Evolutionary conservation across 331 rosid genomes (phyloP), one percentile per base, ranked within the genome.

Genomic region (Quercus phellos): DNA sequence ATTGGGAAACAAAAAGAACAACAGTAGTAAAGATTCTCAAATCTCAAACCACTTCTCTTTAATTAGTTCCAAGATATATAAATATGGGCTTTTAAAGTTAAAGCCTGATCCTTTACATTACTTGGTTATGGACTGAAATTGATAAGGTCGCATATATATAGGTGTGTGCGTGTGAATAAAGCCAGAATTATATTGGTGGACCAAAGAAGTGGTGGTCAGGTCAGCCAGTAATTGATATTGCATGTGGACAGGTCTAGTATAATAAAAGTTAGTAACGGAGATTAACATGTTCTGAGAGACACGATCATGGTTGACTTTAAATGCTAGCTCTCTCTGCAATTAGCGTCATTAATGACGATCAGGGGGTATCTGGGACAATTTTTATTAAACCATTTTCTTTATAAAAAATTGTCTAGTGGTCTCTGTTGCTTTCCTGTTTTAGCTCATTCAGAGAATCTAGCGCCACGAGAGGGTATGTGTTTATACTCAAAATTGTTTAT

Each of bases 1-100:
- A 85, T 54, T 51, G 71, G 83, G 19, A 83, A 82, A 83, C 72
- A 80, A 79, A 72, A 71, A 80, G 46, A 38, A 38, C 46, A 63
- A 53, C 51, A 42, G 51, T 30, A 14, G 46, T 38, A 8, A 38
- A 78, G 83, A 84, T 82, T 82, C 84, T 55, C 26, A 29, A 68
- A 35, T 46, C 79, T 75, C 3, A 38, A 38, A 7, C 11, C 85
- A 54, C 74, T 80, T 74, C 69, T 46, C 70, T 32, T 32, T 66
- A 14, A 7, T 30, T 64, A 38, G 29, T 76, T 68, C 71, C 43
- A 54, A 61, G 42, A 34, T 34, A 6, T 34, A 34, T 5, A 38
- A 38, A 8, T 0, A 9, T 38, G 12, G 46, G 46, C 46, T 38
- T 9, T 8, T 38, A 38, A 38, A 38, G 46, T 38, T 38, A 38